Conservation (phyloP, 768 basidiomycete genomes). For the Clavaria fumosa region DNA sequence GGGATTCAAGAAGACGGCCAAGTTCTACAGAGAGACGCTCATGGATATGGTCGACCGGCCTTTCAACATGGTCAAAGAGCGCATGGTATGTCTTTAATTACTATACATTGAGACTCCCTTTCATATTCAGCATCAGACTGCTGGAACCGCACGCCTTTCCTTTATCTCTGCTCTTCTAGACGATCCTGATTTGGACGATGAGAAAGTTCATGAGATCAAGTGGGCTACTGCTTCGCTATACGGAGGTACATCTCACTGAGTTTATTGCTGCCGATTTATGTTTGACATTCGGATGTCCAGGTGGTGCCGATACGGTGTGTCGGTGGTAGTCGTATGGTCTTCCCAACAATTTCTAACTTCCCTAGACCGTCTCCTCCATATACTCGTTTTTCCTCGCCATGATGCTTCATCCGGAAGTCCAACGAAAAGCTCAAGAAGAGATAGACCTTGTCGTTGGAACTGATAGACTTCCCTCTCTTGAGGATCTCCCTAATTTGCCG, state of each 20-base stretch:
- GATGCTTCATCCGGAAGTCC: constrained; percentile 38
- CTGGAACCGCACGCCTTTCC: constrained; percentile 37
- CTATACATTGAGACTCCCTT: not conserved
- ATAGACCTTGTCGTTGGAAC: constrained; percentile 43
- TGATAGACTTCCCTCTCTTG: constrained; percentile 44
- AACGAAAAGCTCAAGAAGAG: constrained; percentile 45
- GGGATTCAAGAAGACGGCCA: constrained; percentile 37
- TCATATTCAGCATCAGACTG: constrained; percentile 26
- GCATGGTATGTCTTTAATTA: constrained; percentile 28
- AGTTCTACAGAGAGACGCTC: constrained; percentile 36
- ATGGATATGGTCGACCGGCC: constrained; percentile 41
- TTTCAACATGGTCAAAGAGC: constrained; percentile 41
- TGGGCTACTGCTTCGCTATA: constrained; percentile 47
- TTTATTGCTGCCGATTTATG: too few species aligned
- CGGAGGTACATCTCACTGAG: constrained; percentile 23
- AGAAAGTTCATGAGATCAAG: constrained; percentile 49
- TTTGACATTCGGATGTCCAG: constrained; percentile 15
- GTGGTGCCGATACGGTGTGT: constrained; percentile 42
- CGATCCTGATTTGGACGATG: constrained; percentile 28
- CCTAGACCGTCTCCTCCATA: constrained; percentile 45
- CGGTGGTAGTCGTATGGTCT: not conserved
- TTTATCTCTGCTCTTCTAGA: constrained; percentile 46
- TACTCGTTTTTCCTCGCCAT: constrained; percentile 50
- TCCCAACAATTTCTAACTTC: constrained; percentile 5
- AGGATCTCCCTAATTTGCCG: constrained; percentile 41